Conservation (phyloP, 2,329 filamentous ascomycete species). For the Colletotrichum tamarilloi region DNA sequence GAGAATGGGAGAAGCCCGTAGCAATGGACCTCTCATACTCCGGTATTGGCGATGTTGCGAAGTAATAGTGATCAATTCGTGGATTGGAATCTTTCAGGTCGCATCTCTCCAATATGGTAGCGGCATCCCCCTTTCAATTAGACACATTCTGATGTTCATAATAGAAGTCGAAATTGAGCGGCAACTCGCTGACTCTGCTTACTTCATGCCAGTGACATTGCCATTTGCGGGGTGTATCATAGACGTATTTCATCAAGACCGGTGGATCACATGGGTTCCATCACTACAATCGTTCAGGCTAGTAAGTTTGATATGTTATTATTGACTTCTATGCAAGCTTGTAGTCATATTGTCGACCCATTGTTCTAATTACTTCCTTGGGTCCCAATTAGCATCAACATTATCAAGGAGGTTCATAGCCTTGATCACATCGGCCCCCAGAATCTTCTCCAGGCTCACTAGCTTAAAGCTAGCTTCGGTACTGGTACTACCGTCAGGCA, state of each 20-base stretch:
- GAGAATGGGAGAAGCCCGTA: neutral
- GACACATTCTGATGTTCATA: neutral
- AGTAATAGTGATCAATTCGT: neutral
- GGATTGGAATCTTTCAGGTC: neutral
- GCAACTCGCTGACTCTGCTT: neutral
- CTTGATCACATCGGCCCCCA: constrained; percentile 44
- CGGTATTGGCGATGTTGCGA: neutral
- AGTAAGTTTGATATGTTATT: neutral
- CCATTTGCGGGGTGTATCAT: no score
- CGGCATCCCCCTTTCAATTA: neutral
- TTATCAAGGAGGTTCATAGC: constrained; percentile 46
- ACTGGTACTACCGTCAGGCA: constrained; percentile 56
- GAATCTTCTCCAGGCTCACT: constrained; percentile 52
- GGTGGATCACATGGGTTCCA: neutral
- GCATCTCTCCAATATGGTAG: neutral
- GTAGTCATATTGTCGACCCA: neutral
- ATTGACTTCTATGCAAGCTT: neutral
- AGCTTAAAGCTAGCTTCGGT: constrained; percentile 63
- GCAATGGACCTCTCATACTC: neutral
- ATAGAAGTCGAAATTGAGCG: neutral
- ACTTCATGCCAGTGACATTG: neutral
- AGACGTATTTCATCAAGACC: neutral
- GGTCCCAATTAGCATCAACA: constrained; percentile 53
- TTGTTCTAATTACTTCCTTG: constrained; percentile 38
- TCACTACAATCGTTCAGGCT: neutral